phyloP scores from a whole-genome alignment of 495 filamentous ascomycete genomes.

The Penicillium argentinense region DNA sequence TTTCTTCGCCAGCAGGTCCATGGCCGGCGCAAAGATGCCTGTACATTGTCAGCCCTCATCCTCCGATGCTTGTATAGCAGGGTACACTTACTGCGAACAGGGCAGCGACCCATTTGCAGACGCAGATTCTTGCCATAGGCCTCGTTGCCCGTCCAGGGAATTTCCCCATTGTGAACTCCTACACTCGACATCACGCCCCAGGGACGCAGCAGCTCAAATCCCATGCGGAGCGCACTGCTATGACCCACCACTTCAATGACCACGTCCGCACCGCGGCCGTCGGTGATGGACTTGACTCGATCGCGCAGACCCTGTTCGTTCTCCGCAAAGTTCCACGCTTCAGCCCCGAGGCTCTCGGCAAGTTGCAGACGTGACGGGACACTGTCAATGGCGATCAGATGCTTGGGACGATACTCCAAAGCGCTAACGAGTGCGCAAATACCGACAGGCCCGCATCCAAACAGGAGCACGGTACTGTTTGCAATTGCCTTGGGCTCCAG shows the following conservation, averaged over 20 bases:
- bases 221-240: conserved; percentile 71
- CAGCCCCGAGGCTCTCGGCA: conserved; percentile 71
- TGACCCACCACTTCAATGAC: conserved; percentile 86
- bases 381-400: conserved; percentile 79
- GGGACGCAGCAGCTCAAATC: conserved; percentile 80
- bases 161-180: conserved; percentile 85
- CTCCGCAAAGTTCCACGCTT: conserved; percentile 71
- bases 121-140: conserved; percentile 88
- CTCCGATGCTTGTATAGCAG: too few relatives aligned
- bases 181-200: conserved; percentile 82
- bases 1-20: conserved; percentile 63
- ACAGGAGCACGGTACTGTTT: conserved; percentile 68
- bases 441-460: conserved; percentile 86
- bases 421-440: conserved; percentile 80
- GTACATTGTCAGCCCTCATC: conserved; percentile 1
- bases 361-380: conserved; percentile 69
- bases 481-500: conserved; percentile 52
- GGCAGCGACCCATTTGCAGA: conserved; percentile 89
- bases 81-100: conserved; percentile 52
- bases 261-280: conserved; percentile 79
- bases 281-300: conserved; percentile 69
- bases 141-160: conserved; percentile 82
- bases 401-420: conserved; percentile 67
- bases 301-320: conserved; percentile 54
- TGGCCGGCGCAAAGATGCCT: conserved; percentile 54